Evolutionary conservation across 176 grass and related monocot genomes (phyloP).

Genomic region (Areca catechu): DNA sequence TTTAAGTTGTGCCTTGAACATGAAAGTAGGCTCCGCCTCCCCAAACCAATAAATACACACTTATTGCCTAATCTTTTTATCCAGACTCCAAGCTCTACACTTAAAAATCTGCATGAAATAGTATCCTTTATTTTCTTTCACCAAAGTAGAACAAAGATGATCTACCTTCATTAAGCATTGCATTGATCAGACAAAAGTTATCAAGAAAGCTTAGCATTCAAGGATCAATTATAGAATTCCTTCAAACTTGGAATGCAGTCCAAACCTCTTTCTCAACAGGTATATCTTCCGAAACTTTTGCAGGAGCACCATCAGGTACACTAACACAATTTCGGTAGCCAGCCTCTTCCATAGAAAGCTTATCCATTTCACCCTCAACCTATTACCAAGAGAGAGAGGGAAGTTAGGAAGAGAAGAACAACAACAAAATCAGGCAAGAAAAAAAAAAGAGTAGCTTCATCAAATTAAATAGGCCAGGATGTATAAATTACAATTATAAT

Average conservation of each 20-base stretch:
- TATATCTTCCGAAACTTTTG: constrained; percentile 35
- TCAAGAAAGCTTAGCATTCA: constrained; percentile 12
- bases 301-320: constrained; percentile 69
- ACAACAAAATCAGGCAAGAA: background rate
- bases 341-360: constrained; percentile 94
- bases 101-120: too few relatives aligned
- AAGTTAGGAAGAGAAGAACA: constrained; percentile 8
- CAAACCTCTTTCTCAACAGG: constrained; percentile 47
- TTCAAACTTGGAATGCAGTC: constrained; percentile 17
- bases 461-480: constrained; percentile 6
- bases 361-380: constrained; percentile 98
- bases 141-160: too few relatives aligned
- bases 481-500: constrained; percentile 81
- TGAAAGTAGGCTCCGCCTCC: too few relatives aligned
- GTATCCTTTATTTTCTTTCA: too few relatives aligned
- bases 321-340: constrained; percentile 86
- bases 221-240: constrained; percentile 3
- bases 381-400: constrained; percentile 11
- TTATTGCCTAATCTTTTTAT: too few relatives aligned
- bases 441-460: constrained; percentile 6
- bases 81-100: too few relatives aligned
- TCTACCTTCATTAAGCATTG: too few relatives aligned
- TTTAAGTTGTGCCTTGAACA: too few relatives aligned
- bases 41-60: too few relatives aligned
- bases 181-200: too few relatives aligned